These are phyloP conservation scores for Mesotaenium endlicherianum DNA, from an alignment of 139 green algal species.

Conservation along the genomic window DNA sequence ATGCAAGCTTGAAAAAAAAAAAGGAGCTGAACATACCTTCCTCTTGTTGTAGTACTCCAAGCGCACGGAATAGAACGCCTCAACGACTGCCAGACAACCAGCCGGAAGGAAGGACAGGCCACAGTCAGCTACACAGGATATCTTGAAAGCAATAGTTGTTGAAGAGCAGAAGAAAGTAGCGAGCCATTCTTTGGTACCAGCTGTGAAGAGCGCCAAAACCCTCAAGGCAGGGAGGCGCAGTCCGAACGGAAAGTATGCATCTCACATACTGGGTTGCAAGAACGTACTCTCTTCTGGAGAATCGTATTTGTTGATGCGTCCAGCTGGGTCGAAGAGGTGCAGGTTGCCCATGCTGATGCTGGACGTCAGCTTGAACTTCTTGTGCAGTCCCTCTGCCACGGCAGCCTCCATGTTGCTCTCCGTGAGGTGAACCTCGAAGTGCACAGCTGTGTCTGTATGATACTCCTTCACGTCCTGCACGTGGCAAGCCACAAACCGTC, in stretches of 20 bases:
- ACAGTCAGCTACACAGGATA: no score
- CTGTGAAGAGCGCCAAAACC: no score
- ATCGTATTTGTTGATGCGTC: conserved; percentile 87
- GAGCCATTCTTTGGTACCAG: no score
- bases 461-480: conserved; percentile 84
- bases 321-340: conserved; percentile 90
- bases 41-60: conserved; percentile 85
- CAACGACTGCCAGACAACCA: conserved; percentile 66
- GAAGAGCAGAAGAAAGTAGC: no score
- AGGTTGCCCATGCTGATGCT: conserved; percentile 92
- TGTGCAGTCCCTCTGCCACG: conserved; percentile 64
- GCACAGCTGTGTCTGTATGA: conserved; percentile 86
- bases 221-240: no score
- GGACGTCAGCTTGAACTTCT: conserved; percentile 88
- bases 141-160: no score
- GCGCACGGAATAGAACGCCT: conserved; percentile 86
- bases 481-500: no score
- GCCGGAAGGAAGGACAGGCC: no score
- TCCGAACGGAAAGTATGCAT: no score
- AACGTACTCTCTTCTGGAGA: conserved; percentile 71
- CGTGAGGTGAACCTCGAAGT: conserved; percentile 80
- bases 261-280: no score
- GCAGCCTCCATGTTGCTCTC: conserved; percentile 67
- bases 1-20: no score
- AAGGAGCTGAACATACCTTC: no score